Base-by-base conservation (phyloP, 2,329 filamentous ascomycete genomes). In the Cladosporium sp. region DNA sequence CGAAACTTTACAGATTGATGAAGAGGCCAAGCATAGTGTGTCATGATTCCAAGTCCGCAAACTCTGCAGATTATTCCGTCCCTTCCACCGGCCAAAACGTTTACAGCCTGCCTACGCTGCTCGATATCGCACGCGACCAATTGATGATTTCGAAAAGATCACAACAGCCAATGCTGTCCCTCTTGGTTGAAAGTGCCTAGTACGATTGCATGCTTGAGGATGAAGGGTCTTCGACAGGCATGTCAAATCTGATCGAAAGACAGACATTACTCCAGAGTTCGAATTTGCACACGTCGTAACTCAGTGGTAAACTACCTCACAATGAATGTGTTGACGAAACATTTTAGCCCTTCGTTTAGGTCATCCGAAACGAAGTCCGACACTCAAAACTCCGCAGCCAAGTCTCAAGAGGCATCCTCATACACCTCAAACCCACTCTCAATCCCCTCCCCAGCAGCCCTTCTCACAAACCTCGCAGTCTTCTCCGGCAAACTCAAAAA, bases 401-500 rank as follows among this genome's bases (percentile, higher is more conserved):
- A n/a, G n/a, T 1, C 39, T 46, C n/a, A 46, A 8, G 39, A 10
- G 7, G 3, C 26, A 11, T 28, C 18, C 13, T 23, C 10, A 39
- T 57, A 57, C 14, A 16, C 1, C 51, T 5, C 39, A 30, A 68
- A 60, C 18, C 65, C 65, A 32, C 30, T 68, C 26, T 64, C 56
- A 36, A 68, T 34, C 32, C 39, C 28, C 26, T 65, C 62, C 8
- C 65, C 65, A 2, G 67, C 65, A 48, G 46, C 63, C 11, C 28
- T 48, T 18, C 63, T 39, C 23, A 67, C 32, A 51, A 67, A 68
- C 58, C 43, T 67, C 48, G 67, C 63, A 5, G 56, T 65, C 59
- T 65, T 63, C 1, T 34, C 30, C 7, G 67, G 56, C 18, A 64
- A 53, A 39, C 54, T 67, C 59, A 68, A 49, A 32, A 68, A 68